A percentile compares a stretch with the other conserved stretches of the same genome.
These are phyloP conservation scores for Diaporthe velutina DNA, from an alignment of 2,329 filamentous ascomycete species.

Conservation along the genomic window DNA sequence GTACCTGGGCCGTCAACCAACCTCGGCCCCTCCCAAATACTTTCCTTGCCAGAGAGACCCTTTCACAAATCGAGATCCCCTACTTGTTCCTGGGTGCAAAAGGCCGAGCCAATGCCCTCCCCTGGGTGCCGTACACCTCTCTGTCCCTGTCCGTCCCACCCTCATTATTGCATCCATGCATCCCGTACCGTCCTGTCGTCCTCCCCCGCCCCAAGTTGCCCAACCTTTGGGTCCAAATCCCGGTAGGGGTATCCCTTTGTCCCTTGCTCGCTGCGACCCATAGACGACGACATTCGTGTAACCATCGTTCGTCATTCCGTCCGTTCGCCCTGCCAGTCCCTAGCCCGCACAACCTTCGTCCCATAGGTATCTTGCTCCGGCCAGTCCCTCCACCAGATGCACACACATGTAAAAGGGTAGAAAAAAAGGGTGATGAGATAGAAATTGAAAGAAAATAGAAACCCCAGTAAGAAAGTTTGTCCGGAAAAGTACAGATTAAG, in stretches of 20 bases:
- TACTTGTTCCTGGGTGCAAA: background rate
- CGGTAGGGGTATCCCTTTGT: background rate
- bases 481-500: slow-evolving; percentile 23
- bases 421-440: slow-evolving; percentile 37
- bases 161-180: slow-evolving; percentile 9
- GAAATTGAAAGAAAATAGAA: slow-evolving; percentile 40
- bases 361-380: background rate
- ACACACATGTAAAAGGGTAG: slow-evolving; percentile 13
- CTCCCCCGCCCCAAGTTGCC: background rate
- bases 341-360: background rate
- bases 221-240: background rate
- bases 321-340: background rate
- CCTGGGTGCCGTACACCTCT: too few relatives aligned
- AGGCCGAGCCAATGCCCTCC: background rate
- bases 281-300: background rate
- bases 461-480: slow-evolving; percentile 22
- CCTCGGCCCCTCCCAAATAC: background rate
- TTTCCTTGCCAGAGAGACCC: background rate
- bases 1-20: background rate
- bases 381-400: background rate
- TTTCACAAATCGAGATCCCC: slow-evolving; percentile 22
- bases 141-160: background rate
- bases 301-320: background rate
- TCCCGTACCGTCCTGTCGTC: background rate
- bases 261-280: background rate